These are phyloP conservation scores for Penicillium rolfsii DNA, from an alignment of 2,329 filamentous ascomycete species.

Conservation along the genomic window DNA sequence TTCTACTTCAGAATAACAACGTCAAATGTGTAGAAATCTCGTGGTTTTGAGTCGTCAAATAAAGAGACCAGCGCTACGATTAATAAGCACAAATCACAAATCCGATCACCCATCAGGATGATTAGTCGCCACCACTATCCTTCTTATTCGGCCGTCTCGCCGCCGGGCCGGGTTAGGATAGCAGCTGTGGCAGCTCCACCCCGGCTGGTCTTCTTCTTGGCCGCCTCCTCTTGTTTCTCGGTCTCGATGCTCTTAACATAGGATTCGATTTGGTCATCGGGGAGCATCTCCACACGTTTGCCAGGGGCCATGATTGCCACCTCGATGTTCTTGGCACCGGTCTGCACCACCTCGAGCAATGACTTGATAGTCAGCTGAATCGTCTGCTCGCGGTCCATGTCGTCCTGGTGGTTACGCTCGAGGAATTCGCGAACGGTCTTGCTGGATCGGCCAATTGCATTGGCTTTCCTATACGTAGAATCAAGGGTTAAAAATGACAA, in stretches of 20 bases:
- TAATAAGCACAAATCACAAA: constrained; percentile 29
- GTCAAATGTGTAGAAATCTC: constrained; percentile 17
- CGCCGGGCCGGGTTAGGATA: constrained; percentile 67
- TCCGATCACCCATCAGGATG: constrained; percentile 29
- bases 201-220: constrained; percentile 86
- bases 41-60: constrained; percentile 30
- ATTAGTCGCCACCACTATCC: constrained; percentile 13
- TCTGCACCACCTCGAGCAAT: constrained; percentile 95
- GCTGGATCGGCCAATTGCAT: constrained; percentile 96
- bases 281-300: constrained; percentile 88
- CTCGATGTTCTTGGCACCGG: constrained; percentile 99
- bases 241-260: constrained; percentile 99
- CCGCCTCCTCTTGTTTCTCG: constrained; percentile 98
- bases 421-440: constrained; percentile 99
- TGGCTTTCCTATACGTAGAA: constrained; percentile 78
- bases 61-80: constrained; percentile 31
- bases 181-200: constrained; percentile 58
- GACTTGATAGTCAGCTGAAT: constrained; percentile 98
- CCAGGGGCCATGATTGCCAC: constrained; percentile 97
- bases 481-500: not conserved
- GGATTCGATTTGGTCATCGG: constrained; percentile 91
- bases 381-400: constrained; percentile 94
- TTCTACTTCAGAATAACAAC: not conserved
- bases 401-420: constrained; percentile 97
- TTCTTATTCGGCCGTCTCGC: constrained; percentile 35